Percentiles rank a stretch among this genome's conserved stretches.
These are phyloP conservation scores for Pythium monospermum DNA, from an alignment of 352 stramenopile species.

Conservation along the genomic window DNA sequence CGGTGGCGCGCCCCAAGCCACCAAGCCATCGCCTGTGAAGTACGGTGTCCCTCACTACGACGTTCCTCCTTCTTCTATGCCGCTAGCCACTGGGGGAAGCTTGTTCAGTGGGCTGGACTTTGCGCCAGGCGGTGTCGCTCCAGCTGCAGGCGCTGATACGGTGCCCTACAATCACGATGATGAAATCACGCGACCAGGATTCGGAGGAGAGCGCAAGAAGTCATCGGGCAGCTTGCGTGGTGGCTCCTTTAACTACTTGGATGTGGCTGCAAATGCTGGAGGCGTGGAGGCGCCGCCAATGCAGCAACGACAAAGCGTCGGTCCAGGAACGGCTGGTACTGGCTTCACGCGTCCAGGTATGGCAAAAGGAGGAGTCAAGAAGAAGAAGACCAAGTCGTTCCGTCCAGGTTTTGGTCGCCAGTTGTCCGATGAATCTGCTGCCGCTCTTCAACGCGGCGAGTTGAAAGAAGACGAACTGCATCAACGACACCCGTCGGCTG, in stretches of 20 bases:
- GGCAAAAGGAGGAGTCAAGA: slow-evolving; percentile 46
- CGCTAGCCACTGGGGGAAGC: slow-evolving; percentile 11
- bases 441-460: slow-evolving; percentile 70
- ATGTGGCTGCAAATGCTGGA: slow-evolving; percentile 30
- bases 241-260: slow-evolving; percentile 61
- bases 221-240: slow-evolving; percentile 4
- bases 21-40: slow-evolving; percentile 16
- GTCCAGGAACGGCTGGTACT: background rate
- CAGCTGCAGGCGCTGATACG: background rate
- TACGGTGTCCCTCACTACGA: slow-evolving; percentile 8
- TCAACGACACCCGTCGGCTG: slow-evolving; percentile 19
- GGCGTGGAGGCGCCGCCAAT: background rate
- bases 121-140: slow-evolving; percentile 3
- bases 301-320: slow-evolving; percentile 12
- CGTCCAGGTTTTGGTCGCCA: slow-evolving; percentile 77
- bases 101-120: slow-evolving; percentile 22
- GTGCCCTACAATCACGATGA: slow-evolving; percentile 4
- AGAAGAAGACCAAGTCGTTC: slow-evolving; percentile 86
- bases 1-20: slow-evolving; percentile 9
- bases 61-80: slow-evolving; percentile 13
- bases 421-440: slow-evolving; percentile 78
- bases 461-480: slow-evolving; percentile 70
- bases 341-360: slow-evolving; percentile 12
- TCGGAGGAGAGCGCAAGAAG: slow-evolving; percentile 18
- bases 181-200: slow-evolving; percentile 8